Conservation (phyloP, 345 rosid genomes). For the Brassica incana region DNA sequence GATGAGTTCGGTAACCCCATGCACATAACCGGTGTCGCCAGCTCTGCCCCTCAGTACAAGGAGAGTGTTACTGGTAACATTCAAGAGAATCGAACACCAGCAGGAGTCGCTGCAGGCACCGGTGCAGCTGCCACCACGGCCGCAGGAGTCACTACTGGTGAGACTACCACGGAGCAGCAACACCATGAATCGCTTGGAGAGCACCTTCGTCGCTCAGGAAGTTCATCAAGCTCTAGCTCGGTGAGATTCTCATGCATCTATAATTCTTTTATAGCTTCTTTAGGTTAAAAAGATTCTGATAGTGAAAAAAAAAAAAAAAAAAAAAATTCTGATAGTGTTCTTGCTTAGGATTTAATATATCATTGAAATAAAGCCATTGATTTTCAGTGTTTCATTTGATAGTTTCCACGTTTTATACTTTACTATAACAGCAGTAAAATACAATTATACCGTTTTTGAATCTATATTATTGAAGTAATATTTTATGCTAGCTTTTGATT, state of each 20-base stretch:
- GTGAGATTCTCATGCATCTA: conserved; percentile 34
- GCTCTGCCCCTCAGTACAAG: conserved; percentile 11
- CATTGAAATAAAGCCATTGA: no score
- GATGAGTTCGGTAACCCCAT: conserved; percentile 68
- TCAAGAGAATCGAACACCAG: background rate
- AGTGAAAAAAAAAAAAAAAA: no score
- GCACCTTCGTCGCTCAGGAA: conserved; percentile 45
- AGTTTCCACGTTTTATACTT: no score
- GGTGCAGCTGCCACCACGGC: background rate
- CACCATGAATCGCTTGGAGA: conserved; percentile 34
- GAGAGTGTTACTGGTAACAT: background rate
- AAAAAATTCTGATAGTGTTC: no score
- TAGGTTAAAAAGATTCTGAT: background rate
- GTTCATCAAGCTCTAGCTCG: conserved; percentile 55
- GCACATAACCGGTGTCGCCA: conserved; percentile 58
- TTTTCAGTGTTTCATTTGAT: no score
- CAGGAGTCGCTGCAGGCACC: background rate
- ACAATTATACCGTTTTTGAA: no score
- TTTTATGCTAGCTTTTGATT: no score
- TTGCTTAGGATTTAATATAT: no score
- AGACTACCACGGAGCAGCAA: conserved; percentile 12
- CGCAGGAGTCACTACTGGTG: background rate
- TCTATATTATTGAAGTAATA: no score
- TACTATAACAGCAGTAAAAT: no score
- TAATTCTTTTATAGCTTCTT: background rate